Base-by-base conservation (phyloP, 345 rosid species). In the Jatropha curcas region DNA sequence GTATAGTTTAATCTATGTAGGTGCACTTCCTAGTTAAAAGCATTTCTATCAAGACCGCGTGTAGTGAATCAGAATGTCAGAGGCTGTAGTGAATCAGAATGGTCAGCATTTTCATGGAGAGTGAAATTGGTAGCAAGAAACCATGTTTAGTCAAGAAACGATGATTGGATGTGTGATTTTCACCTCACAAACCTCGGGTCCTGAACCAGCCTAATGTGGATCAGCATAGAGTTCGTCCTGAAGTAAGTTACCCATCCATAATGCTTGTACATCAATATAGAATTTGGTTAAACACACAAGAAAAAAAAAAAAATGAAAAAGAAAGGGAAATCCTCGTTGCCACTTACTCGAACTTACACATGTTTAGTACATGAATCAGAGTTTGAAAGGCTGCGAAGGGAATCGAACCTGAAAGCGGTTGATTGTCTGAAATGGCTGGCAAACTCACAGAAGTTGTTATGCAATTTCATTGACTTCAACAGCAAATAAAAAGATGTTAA, bases 161-260 rank as follows among this genome's bases (percentile, higher is more conserved):
- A 66, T 62, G 25, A 43, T 30, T 35, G 17, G 41, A 30, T 13
- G 39, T 55, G 48, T 31, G 33, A 52, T n/a, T 60, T 50, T 74
- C 71, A 95, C n/a, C 99, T 95, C 86, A 95, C 98, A 92, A 90
- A 87, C 97, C 84, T 95, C 99, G 97, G 19, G 94, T 87, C n/a
- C 87, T 82, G 88, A 82, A 95, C 87, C 0, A 60, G 80, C 89
- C 96, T 77, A 92, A 46, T 16, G 94, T 67, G 46, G 87, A 39
- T 1, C n/a, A 98, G 98, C 71, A 95, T 86, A n/a, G 66, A n/a
- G 60, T 64, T 96, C 98, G 25, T 70, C 83, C n/a, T n/a, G n/a
- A 59, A 95, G 80, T 64, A 79, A 86, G 76, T 91, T 95, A n/a
- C 51, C 94, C 90, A 74, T 95, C 97, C 92, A 87, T 69, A 92